A percentile compares a stretch with the other conserved stretches of the same genome.
These are phyloP conservation scores for Fusarium xyrophilum DNA, from an alignment of 2,329 filamentous ascomycete species.

Conservation along the genomic window DNA sequence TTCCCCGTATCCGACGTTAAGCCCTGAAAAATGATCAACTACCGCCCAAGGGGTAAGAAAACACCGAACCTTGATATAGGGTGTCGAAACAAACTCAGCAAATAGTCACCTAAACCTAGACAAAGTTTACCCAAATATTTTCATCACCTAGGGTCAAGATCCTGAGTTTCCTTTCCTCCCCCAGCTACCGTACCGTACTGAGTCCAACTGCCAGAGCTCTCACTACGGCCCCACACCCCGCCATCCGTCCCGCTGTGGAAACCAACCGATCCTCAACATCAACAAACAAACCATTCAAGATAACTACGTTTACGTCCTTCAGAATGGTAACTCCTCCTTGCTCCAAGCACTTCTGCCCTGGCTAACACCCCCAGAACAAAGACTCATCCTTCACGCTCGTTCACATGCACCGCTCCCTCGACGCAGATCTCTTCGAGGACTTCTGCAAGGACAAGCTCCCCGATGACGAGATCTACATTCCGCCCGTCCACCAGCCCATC, in stretches of 20 bases:
- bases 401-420: constrained; percentile 74
- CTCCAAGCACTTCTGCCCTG: no score
- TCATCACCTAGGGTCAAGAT: no score
- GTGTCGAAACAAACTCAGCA: no score
- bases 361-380: constrained; percentile 61
- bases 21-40: no score
- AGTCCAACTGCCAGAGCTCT: background rate
- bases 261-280: constrained; percentile 5
- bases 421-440: constrained; percentile 81
- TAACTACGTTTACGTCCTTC: background rate
- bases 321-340: constrained; percentile 7
- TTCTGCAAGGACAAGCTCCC: constrained; percentile 74
- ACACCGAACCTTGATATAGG: no score
- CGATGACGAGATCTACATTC: constrained; percentile 84
- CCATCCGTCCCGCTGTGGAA: constrained; percentile 17
- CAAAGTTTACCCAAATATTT: no score
- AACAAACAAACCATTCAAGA: constrained; percentile 23
- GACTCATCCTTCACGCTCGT: constrained; percentile 78
- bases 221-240: constrained; percentile 26
- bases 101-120: no score
- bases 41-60: no score
- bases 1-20: no score
- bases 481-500: constrained; percentile 77
- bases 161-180: no score
- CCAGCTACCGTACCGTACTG: background rate